phyloP scores from a whole-genome alignment of 306 rosid genomes.

The Hippophae gyantsensis region DNA sequence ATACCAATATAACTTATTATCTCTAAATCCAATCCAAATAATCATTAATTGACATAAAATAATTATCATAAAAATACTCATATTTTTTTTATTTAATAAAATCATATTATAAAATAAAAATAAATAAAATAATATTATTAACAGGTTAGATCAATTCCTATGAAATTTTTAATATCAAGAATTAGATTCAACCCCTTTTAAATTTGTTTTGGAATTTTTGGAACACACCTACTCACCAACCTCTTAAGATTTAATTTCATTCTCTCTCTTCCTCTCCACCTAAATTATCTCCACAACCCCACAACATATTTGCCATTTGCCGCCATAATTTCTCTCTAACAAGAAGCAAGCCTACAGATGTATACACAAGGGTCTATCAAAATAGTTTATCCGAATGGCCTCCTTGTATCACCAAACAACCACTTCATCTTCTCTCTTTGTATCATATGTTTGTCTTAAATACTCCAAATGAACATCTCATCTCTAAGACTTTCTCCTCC shows the following conservation, averaged over 20 bases:
- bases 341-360: neutral
- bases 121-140: too few relatives aligned
- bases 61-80: too few relatives aligned
- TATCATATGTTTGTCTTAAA: slow-evolving; percentile 26
- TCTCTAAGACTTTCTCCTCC: slow-evolving; percentile 1
- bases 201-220: too few relatives aligned
- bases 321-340: neutral
- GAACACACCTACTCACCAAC: too few relatives aligned
- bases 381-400: slow-evolving; percentile 19
- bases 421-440: slow-evolving; percentile 12
- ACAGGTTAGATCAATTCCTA: too few relatives aligned
- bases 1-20: too few relatives aligned
- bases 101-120: too few relatives aligned
- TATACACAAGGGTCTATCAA: slow-evolving; percentile 19
- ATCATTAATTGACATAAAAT: too few relatives aligned
- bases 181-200: too few relatives aligned
- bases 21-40: too few relatives aligned
- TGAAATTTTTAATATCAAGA: too few relatives aligned
- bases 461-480: slow-evolving; percentile 38
- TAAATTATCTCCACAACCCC: slow-evolving; percentile 14
- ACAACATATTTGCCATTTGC: slow-evolving; percentile 1
- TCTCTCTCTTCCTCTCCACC: slow-evolving; percentile 3
- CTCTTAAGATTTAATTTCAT: neutral
- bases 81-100: too few relatives aligned
- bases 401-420: slow-evolving; percentile 16